phyloP scores from a whole-genome alignment of 2,329 filamentous ascomycete species.

The Colletotrichum gloeosporioides region DNA sequence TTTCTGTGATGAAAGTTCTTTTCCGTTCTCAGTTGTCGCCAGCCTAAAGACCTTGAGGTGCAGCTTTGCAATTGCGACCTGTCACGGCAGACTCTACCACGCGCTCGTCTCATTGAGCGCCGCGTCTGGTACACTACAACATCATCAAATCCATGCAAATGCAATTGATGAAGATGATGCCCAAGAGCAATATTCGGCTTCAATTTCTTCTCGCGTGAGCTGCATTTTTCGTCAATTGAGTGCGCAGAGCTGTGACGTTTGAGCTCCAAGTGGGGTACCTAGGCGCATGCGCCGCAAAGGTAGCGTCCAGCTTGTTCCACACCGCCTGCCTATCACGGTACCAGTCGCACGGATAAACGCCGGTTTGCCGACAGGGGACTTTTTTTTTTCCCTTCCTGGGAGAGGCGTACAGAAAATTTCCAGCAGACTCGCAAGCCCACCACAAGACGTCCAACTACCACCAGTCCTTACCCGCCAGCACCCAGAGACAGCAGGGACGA shows the following conservation, averaged over 20 bases:
- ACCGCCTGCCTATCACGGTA: background rate
- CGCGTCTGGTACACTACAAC: background rate
- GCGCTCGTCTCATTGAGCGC: background rate
- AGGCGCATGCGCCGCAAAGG: background rate
- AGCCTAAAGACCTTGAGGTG: background rate
- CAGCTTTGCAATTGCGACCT: background rate
- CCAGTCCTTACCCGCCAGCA: background rate
- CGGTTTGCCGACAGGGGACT: background rate
- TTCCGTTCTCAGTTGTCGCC: no score
- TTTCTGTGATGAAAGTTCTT: no score
- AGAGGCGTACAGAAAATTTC: constrained; percentile 24
- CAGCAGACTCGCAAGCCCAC: background rate
- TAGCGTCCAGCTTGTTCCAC: background rate
- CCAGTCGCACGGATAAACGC: background rate
- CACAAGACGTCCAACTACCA: background rate
- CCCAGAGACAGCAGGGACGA: constrained; percentile 24
- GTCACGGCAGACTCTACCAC: no score
- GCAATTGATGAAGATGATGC: background rate
- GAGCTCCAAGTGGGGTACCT: background rate
- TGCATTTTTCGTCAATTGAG: background rate
- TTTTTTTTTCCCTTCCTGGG: background rate
- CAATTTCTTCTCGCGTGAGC: background rate
- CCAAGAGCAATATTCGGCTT: background rate
- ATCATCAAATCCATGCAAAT: background rate
- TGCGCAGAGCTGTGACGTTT: constrained; percentile 2